Evolutionary conservation across 2,329 filamentous ascomycete species (phyloP).

Genomic region (Macrophomina tecta): DNA sequence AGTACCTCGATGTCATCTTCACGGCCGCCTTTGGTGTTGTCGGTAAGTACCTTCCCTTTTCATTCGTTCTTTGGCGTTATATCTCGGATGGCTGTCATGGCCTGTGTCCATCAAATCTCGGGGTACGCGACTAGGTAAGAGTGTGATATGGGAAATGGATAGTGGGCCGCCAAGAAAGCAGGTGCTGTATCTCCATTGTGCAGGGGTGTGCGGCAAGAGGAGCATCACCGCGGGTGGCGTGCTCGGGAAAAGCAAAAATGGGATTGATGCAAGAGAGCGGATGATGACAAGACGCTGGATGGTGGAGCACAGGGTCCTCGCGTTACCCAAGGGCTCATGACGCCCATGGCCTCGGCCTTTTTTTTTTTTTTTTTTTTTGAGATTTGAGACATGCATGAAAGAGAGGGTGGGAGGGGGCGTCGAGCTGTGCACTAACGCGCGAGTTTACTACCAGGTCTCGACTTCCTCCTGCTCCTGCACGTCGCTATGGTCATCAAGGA

Average conservation of each 20-base stretch:
- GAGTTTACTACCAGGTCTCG: slow-evolving; percentile 36
- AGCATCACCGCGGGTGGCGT: neutral
- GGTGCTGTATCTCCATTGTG: neutral
- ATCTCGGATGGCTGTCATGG: neutral
- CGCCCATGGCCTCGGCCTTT: too few relatives aligned
- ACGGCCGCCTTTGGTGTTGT: slow-evolving; percentile 82
- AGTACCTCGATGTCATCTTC: slow-evolving; percentile 76
- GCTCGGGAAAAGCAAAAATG: neutral
- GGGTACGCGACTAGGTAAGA: neutral
- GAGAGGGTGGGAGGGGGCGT: too few relatives aligned
- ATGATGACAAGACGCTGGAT: too few relatives aligned
- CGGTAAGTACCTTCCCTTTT: slow-evolving; percentile 50
- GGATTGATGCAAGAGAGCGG: neutral
- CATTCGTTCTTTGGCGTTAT: neutral
- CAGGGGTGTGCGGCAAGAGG: neutral
- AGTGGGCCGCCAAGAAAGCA: slow-evolving; percentile 4
- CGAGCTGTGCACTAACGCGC: neutral
- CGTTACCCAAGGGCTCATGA: too few relatives aligned
- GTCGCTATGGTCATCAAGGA: slow-evolving; percentile 80
- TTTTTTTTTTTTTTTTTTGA: too few relatives aligned
- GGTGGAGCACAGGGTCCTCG: too few relatives aligned
- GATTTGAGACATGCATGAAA: too few relatives aligned
- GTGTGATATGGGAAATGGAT: slow-evolving; percentile 1
- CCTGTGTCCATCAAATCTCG: neutral
- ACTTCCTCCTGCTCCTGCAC: slow-evolving; percentile 71